These are phyloP conservation scores for Diaporthe australafricana DNA, from an alignment of 2,329 filamentous ascomycete genomes.

Conservation along the genomic window DNA sequence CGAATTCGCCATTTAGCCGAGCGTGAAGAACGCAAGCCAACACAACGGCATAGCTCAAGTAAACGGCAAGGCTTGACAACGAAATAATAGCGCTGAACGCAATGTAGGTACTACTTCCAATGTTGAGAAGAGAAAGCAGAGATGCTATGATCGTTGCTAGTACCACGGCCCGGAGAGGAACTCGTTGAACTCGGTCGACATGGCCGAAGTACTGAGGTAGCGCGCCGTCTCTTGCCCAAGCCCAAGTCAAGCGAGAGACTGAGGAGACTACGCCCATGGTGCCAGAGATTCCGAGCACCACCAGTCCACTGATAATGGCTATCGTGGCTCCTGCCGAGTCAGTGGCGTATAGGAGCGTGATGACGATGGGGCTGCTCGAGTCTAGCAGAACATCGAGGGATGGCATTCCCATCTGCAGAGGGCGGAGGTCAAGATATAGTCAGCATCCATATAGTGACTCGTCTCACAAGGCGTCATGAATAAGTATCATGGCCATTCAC, in stretches of 20 bases:
- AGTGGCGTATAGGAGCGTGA: constrained; percentile 54
- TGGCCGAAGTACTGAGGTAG: constrained; percentile 35
- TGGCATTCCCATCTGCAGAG: constrained; percentile 48
- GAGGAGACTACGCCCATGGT: constrained; percentile 57
- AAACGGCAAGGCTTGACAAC: constrained; percentile 45
- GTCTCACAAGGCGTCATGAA: background rate
- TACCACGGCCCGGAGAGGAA: constrained; percentile 52
- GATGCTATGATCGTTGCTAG: constrained; percentile 47
- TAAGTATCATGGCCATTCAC: background rate
- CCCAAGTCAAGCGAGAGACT: constrained; percentile 60
- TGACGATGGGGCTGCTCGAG: constrained; percentile 55
- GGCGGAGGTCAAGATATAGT: background rate
- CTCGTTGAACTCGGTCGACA: constrained; percentile 46
- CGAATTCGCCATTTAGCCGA: constrained; percentile 14
- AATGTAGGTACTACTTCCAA: constrained; percentile 49
- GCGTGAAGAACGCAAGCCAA: constrained; percentile 37
- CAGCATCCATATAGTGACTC: background rate
- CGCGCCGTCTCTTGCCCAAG: constrained; percentile 60
- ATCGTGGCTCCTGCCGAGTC: constrained; percentile 53
- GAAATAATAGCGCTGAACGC: constrained; percentile 54
- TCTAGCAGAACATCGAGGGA: constrained; percentile 48
- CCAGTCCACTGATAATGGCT: constrained; percentile 51
- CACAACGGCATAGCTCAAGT: constrained; percentile 39
- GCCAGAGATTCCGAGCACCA: constrained; percentile 51
- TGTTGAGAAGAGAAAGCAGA: constrained; percentile 52